Evolutionary conservation across 148 eudicot genomes (phyloP), one percentile per base, ranked within the genome.

Genomic region (Rhododendron kiyosumense): DNA sequence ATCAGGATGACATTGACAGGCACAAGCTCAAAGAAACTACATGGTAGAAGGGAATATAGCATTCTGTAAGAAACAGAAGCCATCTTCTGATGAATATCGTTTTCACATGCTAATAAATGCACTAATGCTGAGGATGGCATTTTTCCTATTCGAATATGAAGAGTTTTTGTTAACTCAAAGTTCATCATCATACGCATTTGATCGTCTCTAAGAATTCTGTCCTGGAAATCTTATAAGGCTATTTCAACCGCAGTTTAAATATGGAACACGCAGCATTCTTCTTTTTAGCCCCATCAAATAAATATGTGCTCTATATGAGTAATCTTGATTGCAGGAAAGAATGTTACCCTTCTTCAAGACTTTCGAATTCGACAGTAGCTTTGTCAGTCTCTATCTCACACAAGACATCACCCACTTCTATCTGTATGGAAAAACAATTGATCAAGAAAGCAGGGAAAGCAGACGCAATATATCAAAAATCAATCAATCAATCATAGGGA

Each of bases 331-430:
- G 38, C 48, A 34, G 38, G 69, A 34, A 85, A 85, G 82, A 88
- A 77, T 3, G 59, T 91, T 96, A 96, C 99, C 99, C 99, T 88
- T 95, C 99, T 88, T 96, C 99, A 89, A 96, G 97, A 89, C 98
- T 89, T 91, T 96, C 98, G 87, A 90, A 92, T 87, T 96, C 99
- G 87, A 96, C 91, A 36, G 98, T 96, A 78, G 99, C 99, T 88
- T 96, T 96, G 90, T 96, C 99, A 1, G 99, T 96, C 91, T 96
- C 99, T 88, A 96, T 95, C 91, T 96, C 99, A 88, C 99, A 93
- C 76, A 96, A 83, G 77, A 96, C 92, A 88, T 96, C 99, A 83
- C 99, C 99, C 65, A 95, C 97, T 82, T 92, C 94, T 87, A 96
- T 95, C 99, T 96, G 95, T 87, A 52, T 73, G 77, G 86, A 76